Conservation (phyloP, 1,139 yeast genomes). For the Pneumocystis carinii region DNA sequence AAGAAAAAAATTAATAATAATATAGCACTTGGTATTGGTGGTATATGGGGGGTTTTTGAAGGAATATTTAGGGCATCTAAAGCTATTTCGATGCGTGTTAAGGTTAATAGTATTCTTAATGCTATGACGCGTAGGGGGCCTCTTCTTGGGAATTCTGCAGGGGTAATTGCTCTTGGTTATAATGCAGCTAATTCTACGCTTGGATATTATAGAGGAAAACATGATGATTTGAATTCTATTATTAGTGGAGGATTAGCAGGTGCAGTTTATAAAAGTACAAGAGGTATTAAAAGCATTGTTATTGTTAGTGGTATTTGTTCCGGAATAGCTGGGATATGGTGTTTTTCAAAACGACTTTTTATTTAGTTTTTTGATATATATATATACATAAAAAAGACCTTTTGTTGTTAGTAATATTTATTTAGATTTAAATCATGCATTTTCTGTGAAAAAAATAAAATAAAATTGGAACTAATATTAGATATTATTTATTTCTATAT, state of each 20-base stretch:
- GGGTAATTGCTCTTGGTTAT: conserved; percentile 80
- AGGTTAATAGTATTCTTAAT: conserved; percentile 77
- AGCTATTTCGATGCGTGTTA: conserved; percentile 52
- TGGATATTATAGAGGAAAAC: conserved; percentile 72
- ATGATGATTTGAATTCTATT: conserved; percentile 70
- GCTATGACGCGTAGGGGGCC: conserved; percentile 94
- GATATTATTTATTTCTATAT: background rate
- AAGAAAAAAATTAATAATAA: conserved; percentile 14
- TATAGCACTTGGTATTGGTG: conserved; percentile 57
- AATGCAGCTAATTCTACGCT: conserved; percentile 68
- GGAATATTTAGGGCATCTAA: conserved; percentile 67
- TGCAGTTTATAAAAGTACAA: conserved; percentile 73
- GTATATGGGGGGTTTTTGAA: conserved; percentile 73
- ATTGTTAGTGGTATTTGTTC: background rate
- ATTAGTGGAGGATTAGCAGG: conserved; percentile 89
- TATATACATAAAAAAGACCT: background rate
- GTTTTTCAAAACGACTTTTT: background rate
- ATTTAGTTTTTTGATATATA: background rate
- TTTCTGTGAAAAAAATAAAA: background rate
- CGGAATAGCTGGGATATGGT: background rate
- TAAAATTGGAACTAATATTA: background rate
- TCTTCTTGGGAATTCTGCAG: conserved; percentile 84
- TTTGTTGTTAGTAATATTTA: background rate
- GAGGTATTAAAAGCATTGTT: conserved; percentile 16
- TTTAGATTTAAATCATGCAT: background rate